Conservation (phyloP, 2,329 filamentous ascomycete genomes). For the Nemania sp. region DNA sequence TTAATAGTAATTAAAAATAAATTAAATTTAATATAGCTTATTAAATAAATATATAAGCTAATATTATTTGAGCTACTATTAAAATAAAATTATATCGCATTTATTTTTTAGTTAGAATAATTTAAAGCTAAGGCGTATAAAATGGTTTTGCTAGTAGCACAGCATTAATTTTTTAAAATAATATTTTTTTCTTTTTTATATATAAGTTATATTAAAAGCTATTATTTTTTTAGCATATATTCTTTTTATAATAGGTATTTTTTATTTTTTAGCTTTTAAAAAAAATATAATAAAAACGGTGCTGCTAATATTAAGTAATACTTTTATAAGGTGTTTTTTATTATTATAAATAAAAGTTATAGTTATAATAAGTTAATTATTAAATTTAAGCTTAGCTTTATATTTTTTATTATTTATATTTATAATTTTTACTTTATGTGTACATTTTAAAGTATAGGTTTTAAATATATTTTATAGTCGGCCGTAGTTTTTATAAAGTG, state of each 20-base stretch:
- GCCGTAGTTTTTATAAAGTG: not conserved
- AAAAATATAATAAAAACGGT: not conserved
- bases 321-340: no score
- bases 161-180: not conserved
- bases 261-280: constrained; percentile 1
- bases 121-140: not conserved
- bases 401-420: not conserved
- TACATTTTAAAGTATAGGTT: not conserved
- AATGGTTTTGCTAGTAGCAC: not conserved
- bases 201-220: not conserved
- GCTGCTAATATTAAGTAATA: no score
- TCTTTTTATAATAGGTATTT: not conserved
- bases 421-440: not conserved
- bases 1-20: not conserved
- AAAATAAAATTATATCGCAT: not conserved
- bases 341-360: no score
- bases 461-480: not conserved
- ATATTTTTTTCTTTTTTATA: not conserved
- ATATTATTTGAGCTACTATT: no score
- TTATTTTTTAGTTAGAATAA: not conserved
- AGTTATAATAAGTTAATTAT: not conserved
- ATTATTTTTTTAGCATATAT: not conserved
- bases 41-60: not conserved
- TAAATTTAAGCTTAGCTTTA: not conserved
- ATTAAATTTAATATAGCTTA: not conserved